Evolutionary conservation across 768 basidiomycete genomes (phyloP), one percentile per base, ranked within the genome.

Genomic region (Mycena galopus): DNA sequence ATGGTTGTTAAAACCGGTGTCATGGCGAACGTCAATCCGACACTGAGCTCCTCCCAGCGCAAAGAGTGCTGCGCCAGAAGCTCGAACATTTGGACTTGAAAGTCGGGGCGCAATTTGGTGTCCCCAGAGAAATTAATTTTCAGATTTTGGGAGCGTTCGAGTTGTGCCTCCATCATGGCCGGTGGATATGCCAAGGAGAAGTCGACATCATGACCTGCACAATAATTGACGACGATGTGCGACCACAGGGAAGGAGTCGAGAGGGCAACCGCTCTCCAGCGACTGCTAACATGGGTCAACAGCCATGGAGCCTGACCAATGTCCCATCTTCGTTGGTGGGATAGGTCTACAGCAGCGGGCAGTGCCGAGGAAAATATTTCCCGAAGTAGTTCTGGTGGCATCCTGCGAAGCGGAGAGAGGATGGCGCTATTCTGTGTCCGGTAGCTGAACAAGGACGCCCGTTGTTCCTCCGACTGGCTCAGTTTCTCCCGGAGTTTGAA

Each of bases 221-320:
- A 11, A 23, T 42, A 39, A 6, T 29, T 5, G 12, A 60, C 39
- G 58, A 8, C 11, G 7, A 60, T 17, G 0, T 19, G 58, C 30
- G 67, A 67, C 66, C 66, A 67, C 57, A 67, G 33, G 5, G 66
- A 59, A 11, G 66, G 44, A 0, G 57, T 59, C 17, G 56, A 47
- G 16, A 67, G 29, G 12, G 57, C 17, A 14, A 60, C 27, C 17
- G 39, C 44, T 35, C 57, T 47, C 66, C 66, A 67, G 19, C 42
- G 30, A 16, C 66, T 23, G 42, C 66, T 10, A 32, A 67, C 11
- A 1, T 25, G 66, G 3, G 42, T 17, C 21, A 67, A 23, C 6
- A 50, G 5, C 57, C 66, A 67, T 25, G 57, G 65, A 33, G 30
- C 58, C 19, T 47, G 19, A 10, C 2, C 12, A 8, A 33, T 50